Base-by-base conservation (phyloP, 495 filamentous ascomycete genomes). In the Penicillium argentinense region DNA sequence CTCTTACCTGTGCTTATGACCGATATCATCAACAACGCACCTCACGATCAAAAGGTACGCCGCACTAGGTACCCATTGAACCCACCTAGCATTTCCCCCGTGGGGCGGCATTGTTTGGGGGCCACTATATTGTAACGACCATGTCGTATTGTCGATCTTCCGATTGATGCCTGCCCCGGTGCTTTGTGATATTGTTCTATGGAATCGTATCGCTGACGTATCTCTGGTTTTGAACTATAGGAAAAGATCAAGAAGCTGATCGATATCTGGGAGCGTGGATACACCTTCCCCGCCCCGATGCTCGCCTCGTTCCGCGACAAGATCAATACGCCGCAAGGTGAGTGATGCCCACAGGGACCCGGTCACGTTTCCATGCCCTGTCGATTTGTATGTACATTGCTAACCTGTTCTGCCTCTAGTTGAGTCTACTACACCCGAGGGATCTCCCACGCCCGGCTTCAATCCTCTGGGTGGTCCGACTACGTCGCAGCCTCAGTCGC, bases 21-120 rank as follows among this genome's bases (percentile, higher is more conserved):
- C 74, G 92, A 97, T 71, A 91, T 96, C 70, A 81, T 95, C 62
- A 82, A 85, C 66, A 82, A 80, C 65, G 86, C 89, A 47, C 93
- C 95, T 25, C 82, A 87, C 68, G 91, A 96, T 72, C 93, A 98
- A 85, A 97, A 96, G 90, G 91, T 96, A 96, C 84, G 90, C 59
- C 72, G 73, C 67, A 63, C 55, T n/a, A 59, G 62, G 60, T 43
- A 61, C 60, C 45, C 47, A 33, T 18, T 39, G n/a, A n/a, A n/a
- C n/a, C n/a, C n/a, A n/a, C n/a, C n/a, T n/a, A n/a, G n/a, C 30
- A 33, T 11, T 13, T 12, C 33, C 25, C 17, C 26, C 38, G 30
- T 51, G 43, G 24, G 25, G 22, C 26, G 21, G 21, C 7, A 28
- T 26, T 18, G 2, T 34, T 54, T 48, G 39, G 52, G 52, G 52